Base-by-base conservation (phyloP, 2,329 filamentous ascomycete genomes). In the Aureobasidium sp. region DNA sequence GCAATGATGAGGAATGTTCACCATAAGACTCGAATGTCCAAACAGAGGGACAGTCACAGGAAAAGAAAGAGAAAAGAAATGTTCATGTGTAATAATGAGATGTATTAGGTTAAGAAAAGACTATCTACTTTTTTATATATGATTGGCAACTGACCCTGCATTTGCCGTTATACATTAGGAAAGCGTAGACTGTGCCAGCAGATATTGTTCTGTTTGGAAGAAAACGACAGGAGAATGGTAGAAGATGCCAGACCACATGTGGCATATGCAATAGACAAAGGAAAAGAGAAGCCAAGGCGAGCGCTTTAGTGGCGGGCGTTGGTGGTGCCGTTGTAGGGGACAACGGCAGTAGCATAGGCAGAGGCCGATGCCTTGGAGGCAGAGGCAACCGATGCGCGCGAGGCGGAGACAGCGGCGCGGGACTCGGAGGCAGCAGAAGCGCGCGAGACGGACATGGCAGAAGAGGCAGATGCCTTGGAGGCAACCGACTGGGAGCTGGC, bases 241-340 rank as follows among this genome's bases (percentile, higher is more conserved):
- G 17, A 27, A 42, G 50, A 40, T 40, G 35, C 50, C 50, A 54
- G 37, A 42, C 50, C 37, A 42, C 22, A 42, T 54, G 50, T 54
- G 50, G 50, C 50, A 54, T 54, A 54, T 54, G 50, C 50, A 54
- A 56, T 24, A 24, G 15, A 44, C 39, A 44, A 42, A 44, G n/a
- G 52, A 31, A 56, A 56, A n/a, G 35, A n/a, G 5, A 22, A 6
- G 5, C 24, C 17, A 27, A 44, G 19, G 37, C 33, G 11, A 42
- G 8, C 24, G 12, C 29, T 42, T 42, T 60, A 60, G 57, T 24
- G 35, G 7, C 57, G 57, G 44, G 57, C 44, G 57, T 49, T 50
- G 57, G 44, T 60, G 35, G 44, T 50, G 35, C 47, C 47, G 57
- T 60, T 60, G 57, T 52, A 60, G 37, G 57, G 47, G 17, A 60